Base-by-base conservation (phyloP, 2,329 filamentous ascomycete genomes). In the Didymosphaeria variabile region DNA sequence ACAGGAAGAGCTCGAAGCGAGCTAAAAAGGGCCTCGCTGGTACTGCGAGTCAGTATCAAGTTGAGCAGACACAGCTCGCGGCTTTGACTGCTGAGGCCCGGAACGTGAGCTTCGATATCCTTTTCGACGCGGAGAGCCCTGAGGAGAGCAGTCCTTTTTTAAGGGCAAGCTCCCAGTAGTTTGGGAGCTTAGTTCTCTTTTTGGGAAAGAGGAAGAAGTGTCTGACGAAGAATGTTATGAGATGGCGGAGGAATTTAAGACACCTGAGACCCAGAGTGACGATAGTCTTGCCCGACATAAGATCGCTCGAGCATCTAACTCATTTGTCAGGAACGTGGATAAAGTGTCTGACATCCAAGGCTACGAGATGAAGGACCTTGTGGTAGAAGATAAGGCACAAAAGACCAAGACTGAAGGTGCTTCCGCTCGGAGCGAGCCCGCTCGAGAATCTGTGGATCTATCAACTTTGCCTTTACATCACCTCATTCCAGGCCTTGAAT, bases 41-140 rank as follows among this genome's bases (percentile, higher is more conserved):
- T 34, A 32, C 26, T 21, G 55, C 34, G n/a, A 19, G 3, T n/a
- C 45, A 52, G 38, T 44, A 50, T n/a, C 45, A 42, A 32, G 46
- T 21, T 49, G 21, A 40, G 40, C 49, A 47, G 49, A 44, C 19
- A 26, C 13, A 32, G 49, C 40, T 54, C 44, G 21, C 19, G 34
- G 51, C 29, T 15, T 45, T 38, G 47, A 47, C 29, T 19, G 50
- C 26, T 29, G 42, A 59, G 40, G 50, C 21, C 15, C 29, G 19
- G 15, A 29, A 12, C 23, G 42, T 45, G 40, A 55, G 47, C 8
- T 38, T 15, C 19, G 57, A 59, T 5, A 5, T 59, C 31, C 38
- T 58, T 23, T 58, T 58, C 36, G 56, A 58, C 23, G 56, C 56
- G 13, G 56, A 58, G 34, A 36, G 8, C n/a, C 6, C 17, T 2